Percentiles rank a stretch among this genome's conserved stretches.
Evolutionary conservation across 345 rosid species (phyloP).

Genomic region (Brassica incana): DNA sequence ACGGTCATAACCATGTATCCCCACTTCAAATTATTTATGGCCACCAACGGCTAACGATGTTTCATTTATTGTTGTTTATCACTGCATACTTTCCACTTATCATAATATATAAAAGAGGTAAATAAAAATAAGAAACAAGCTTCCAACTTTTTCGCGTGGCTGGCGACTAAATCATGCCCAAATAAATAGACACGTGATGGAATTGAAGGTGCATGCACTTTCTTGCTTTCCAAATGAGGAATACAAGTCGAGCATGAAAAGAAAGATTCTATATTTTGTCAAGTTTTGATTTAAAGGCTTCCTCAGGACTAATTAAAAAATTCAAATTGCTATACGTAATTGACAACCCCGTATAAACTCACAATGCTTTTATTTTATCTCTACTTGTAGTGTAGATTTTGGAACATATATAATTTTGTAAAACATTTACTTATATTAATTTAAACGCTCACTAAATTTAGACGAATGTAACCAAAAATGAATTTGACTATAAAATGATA

Average conservation of each 20-base stretch:
- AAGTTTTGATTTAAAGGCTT: background rate
- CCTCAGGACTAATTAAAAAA: no score
- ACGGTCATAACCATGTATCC: background rate
- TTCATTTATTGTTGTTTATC: background rate
- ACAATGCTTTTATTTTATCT: background rate
- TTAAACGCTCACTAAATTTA: no score
- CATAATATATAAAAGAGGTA: background rate
- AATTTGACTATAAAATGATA: no score
- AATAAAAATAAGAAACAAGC: slow-evolving; percentile 15
- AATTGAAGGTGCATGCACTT: slow-evolving; percentile 42
- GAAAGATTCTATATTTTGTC: slow-evolving; percentile 5
- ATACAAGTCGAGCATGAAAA: slow-evolving; percentile 3
- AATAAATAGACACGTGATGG: slow-evolving; percentile 32
- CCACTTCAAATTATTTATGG: background rate
- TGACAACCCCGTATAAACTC: background rate
- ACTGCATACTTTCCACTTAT: slow-evolving; percentile 9
- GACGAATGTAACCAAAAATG: no score
- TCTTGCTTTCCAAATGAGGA: slow-evolving; percentile 21
- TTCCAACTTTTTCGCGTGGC: slow-evolving; percentile 19
- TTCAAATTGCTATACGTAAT: background rate
- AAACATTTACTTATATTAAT: no score
- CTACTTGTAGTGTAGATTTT: no score
- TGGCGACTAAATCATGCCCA: slow-evolving; percentile 36
- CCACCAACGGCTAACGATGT: background rate
- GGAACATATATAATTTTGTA: no score